phyloP scores from a whole-genome alignment of 2,329 filamentous ascomycete genomes.

The Epichloe typhina region DNA sequence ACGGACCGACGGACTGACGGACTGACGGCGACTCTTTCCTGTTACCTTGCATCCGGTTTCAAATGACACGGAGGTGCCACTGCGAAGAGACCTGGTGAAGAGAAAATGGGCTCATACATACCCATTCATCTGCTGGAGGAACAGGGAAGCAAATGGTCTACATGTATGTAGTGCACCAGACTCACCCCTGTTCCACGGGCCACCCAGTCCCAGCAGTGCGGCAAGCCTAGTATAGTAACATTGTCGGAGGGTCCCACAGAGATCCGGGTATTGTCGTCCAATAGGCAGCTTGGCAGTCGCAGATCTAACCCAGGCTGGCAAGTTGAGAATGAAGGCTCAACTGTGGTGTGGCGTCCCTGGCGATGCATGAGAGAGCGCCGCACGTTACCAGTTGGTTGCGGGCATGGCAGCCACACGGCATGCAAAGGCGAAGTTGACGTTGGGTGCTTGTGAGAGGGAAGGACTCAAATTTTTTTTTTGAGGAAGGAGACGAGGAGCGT shows the following conservation, averaged over 20 bases:
- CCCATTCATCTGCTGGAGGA: neutral
- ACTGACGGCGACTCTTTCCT: neutral
- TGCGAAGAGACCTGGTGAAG: neutral
- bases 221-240: constrained; percentile 3
- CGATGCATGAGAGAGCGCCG: too few species aligned
- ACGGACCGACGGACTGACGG: neutral
- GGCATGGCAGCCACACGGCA: neutral
- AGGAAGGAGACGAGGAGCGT: neutral
- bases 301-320: constrained; percentile 2
- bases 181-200: neutral
- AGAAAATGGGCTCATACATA: neutral
- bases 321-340: neutral
- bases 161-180: neutral
- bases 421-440: too few species aligned
- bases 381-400: neutral
- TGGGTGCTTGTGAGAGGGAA: neutral
- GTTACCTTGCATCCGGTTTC: neutral
- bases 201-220: constrained; percentile 4
- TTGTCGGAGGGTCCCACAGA: constrained; percentile 1
- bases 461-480: too few species aligned
- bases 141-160: neutral
- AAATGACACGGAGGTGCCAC: neutral
- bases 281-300: neutral
- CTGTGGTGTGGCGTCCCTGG: neutral
- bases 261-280: constrained; percentile 1